Evolutionary conservation across 2,329 filamentous ascomycete genomes (phyloP).

Genomic region (Xylariaceae sp.): DNA sequence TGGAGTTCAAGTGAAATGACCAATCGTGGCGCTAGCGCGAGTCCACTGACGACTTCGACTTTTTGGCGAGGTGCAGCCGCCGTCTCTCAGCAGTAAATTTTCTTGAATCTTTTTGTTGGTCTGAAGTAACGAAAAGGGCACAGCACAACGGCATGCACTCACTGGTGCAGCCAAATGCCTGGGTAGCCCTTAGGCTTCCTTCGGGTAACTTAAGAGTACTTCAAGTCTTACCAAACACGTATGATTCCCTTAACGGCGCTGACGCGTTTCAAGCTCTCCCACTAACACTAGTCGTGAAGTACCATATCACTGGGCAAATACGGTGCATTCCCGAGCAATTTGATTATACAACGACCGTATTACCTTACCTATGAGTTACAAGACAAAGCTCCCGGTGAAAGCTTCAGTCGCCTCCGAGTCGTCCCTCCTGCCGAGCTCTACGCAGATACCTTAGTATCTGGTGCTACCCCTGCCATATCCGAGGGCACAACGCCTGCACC

Average conservation of each 20-base stretch:
- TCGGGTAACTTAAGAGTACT: constrained; percentile 56
- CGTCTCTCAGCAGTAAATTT: background rate
- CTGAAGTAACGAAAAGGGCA: too few relatives aligned
- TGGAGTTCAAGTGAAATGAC: too few relatives aligned
- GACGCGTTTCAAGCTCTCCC: background rate
- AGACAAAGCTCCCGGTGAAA: constrained; percentile 62
- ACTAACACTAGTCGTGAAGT: constrained; percentile 42
- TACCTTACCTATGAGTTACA: constrained; percentile 87
- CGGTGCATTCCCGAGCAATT: constrained; percentile 82
- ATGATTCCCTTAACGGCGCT: constrained; percentile 23
- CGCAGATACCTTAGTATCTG: constrained; percentile 64
- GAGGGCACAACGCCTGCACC: constrained; percentile 37
- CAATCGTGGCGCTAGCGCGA: too few relatives aligned
- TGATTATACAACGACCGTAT: constrained; percentile 86
- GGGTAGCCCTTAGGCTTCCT: constrained; percentile 57
- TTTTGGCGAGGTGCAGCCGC: background rate
- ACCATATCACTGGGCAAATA: constrained; percentile 89
- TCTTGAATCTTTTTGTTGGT: background rate
- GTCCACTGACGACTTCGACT: background rate
- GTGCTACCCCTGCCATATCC: constrained; percentile 28
- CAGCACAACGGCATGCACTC: constrained; percentile 34
- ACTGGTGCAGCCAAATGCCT: constrained; percentile 53
- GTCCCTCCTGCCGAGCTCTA: constrained; percentile 80
- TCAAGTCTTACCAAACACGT: constrained; percentile 60
- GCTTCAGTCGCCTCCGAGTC: constrained; percentile 67